Evolutionary conservation across 2,329 filamentous ascomycete species (phyloP), one percentile per base, ranked within the genome.

Genomic region (Microascus cirrosus): DNA sequence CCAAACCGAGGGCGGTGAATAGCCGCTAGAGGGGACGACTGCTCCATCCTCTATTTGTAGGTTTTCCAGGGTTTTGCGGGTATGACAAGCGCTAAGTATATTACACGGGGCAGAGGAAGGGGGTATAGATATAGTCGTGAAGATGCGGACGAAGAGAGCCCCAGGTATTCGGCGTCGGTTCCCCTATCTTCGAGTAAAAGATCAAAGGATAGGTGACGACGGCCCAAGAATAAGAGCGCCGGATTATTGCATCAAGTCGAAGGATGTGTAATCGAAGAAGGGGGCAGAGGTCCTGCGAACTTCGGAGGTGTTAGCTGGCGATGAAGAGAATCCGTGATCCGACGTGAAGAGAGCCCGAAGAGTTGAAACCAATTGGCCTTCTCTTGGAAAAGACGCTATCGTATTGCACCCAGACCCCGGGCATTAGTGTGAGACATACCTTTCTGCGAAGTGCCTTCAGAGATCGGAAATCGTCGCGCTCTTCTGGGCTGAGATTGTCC

Each of bases 21-120:
- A 59, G 93, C 91, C 72, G 93, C 93, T 69, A 97, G 76, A 53
- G 94, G 94, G 66, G 94, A 97, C 52, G 93, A 96, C 63, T 89
- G 86, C 74, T 96, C 91, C 90, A 97, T 96, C 15, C 22, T 55
- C 7, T 25, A 2, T 13, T 55, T 18, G 24, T 53, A 28, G n/a
- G 51, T 7, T 2, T 12, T 53, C 10, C 18, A 4, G 51, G 13
- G 3, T 12, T 2, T 53, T 32, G 28, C 36, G 36, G 18, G 3
- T 13, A 42, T 42, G 36, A 13, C 13, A 42, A 42, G 12, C 6
- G 36, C 36, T 32, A 42, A 42, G 36, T 13, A 13, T 42, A 42
- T 42, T 42, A 42, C 36, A 42, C 36, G 13, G 36, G n/a, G 13
- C 36, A n/a, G 18, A 48, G 42, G n/a, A 20, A 48, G 15, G 13